Evolutionary conservation across 495 filamentous ascomycete species (phyloP), one percentile per base, ranked within the genome.

Genomic region (Pseudevernia furfuracea): DNA sequence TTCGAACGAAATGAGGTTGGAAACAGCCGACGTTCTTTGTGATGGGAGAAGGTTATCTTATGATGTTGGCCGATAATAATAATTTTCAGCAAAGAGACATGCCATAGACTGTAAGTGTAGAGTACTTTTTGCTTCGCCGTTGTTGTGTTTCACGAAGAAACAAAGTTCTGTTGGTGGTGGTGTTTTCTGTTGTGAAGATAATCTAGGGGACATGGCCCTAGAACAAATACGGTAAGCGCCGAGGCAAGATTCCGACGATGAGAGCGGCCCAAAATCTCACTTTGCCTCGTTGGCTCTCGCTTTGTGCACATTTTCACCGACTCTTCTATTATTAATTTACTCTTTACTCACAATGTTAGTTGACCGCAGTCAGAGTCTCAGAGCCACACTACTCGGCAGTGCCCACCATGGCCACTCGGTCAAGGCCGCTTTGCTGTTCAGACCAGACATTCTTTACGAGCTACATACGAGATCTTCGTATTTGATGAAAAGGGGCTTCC

Each of bases 351-450:
- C n/a, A n/a, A n/a, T n/a, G n/a, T n/a, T n/a, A n/a, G 4, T 55
- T 34, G 49, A 53, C 49, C 23, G 28, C 49, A 32, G 49, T n/a
- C n/a, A n/a, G n/a, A n/a, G n/a, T n/a, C n/a, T n/a, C 49, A 53
- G 49, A 28, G 49, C 48, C 48, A 55, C 30, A 21, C 14, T 21
- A 4, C 52, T 55, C 52, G 52, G 52, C 52, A 21, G 9, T 21
- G 15, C 14, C 28, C 28, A 34, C 5, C 48, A 52, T 52, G 48
- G 48, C 48, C 23, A 28, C 28, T 55, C 30, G 52, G 30, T 30
- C 52, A 55, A 34, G 17, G 52, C 52, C 52, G 30, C 52, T 17
- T 32, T 32, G 4, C 25, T 34, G 15, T 34, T 3, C 25, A 52
- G n/a, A 28, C 11, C 1, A 34, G 52, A 34, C 15, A 4, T 34